Conservation (phyloP, 495 filamentous ascomycete species). For the Penicillium verhagenii region DNA sequence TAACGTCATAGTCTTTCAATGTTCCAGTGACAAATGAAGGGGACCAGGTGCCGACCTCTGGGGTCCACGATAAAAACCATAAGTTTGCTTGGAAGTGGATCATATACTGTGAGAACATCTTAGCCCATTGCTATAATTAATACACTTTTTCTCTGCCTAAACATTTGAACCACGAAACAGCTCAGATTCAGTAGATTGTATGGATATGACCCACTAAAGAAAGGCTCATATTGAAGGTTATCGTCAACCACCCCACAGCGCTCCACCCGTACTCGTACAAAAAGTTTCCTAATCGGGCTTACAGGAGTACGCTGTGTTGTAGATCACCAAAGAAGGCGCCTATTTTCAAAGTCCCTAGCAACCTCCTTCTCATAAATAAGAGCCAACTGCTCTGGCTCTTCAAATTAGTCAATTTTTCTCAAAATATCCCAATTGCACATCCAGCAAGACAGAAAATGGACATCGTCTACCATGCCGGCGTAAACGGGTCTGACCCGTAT, state of each 20-base stretch:
- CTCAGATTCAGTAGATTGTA: too few species aligned
- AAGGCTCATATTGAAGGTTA: background rate
- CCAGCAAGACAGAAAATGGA: conserved; percentile 24
- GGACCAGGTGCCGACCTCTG: too few species aligned
- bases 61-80: too few species aligned
- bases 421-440: background rate
- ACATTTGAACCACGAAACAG: too few species aligned
- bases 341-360: background rate
- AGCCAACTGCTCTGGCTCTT: conserved; percentile 4
- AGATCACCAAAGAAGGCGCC: background rate
- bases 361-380: background rate
- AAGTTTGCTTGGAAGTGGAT: too few species aligned
- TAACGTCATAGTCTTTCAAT: background rate
- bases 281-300: conserved; percentile 25
- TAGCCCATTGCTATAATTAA: too few species aligned
- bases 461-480: conserved; percentile 31
- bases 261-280: conserved; percentile 35
- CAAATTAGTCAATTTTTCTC: conserved; percentile 1
- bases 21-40: background rate
- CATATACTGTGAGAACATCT: too few species aligned
- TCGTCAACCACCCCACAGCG: background rate
- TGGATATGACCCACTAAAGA: background rate
- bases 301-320: conserved; percentile 2
- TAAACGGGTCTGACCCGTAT: conserved; percentile 31
- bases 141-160: too few species aligned